phyloP scores from a whole-genome alignment of 1,139 yeast genomes.

The Debaryomyces sp. region DNA sequence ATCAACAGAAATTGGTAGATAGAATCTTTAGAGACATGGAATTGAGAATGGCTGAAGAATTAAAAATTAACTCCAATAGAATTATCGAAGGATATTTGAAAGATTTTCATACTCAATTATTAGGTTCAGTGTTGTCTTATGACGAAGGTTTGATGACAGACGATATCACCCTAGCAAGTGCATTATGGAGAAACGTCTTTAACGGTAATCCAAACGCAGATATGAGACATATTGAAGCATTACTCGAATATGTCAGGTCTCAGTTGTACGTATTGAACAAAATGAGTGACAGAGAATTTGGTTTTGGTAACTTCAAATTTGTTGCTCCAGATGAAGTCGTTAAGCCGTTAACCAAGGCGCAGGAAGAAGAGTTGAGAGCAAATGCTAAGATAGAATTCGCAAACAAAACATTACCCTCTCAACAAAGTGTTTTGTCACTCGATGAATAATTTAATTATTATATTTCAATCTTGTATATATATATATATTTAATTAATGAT shows the following conservation, averaged over 20 bases:
- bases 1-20: conserved; percentile 91
- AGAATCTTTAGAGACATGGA: conserved; percentile 90
- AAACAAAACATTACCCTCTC: conserved; percentile 59
- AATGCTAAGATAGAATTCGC: conserved; percentile 40
- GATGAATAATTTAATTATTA: conserved; percentile 43
- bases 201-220: conserved; percentile 85
- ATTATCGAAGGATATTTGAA: conserved; percentile 84
- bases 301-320: conserved; percentile 83
- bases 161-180: conserved; percentile 84
- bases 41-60: conserved; percentile 77
- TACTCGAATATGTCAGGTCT: conserved; percentile 84
- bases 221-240: conserved; percentile 80
- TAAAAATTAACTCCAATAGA: conserved; percentile 81
- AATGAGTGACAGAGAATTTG: conserved; percentile 89
- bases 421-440: conserved; percentile 61
- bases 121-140: conserved; percentile 87
- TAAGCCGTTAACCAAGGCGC: conserved; percentile 65
- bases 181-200: conserved; percentile 89
- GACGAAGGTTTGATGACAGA: conserved; percentile 89
- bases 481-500: conserved; percentile 1
- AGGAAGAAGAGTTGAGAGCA: conserved; percentile 49
- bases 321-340: conserved; percentile 85
- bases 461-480: conserved; percentile 8
- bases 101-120: conserved; percentile 86
- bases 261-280: conserved; percentile 85